These are phyloP conservation scores for Oidiodendron maius DNA, from an alignment of 495 filamentous ascomycete genomes.

Conservation along the genomic window DNA sequence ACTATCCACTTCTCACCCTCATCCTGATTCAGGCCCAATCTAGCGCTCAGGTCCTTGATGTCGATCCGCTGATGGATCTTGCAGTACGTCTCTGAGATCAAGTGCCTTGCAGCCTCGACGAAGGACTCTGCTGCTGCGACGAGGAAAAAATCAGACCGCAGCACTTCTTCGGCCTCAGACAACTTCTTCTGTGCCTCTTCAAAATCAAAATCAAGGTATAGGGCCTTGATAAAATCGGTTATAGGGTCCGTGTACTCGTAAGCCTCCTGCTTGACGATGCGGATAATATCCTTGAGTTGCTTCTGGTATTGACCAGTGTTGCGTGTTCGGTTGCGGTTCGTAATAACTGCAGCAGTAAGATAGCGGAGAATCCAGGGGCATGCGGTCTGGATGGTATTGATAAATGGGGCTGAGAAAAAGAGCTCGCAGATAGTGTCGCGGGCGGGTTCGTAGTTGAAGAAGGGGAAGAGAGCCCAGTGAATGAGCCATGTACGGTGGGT, in stretches of 20 bases:
- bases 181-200: constrained; percentile 95
- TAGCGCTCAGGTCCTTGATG: constrained; percentile 89
- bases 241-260: constrained; percentile 97
- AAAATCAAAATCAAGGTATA: constrained; percentile 98
- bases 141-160: constrained; percentile 94
- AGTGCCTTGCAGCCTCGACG: constrained; percentile 87
- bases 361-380: constrained; percentile 97
- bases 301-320: constrained; percentile 89
- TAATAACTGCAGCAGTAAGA: constrained; percentile 91
- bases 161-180: constrained; percentile 82
- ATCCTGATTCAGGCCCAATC: constrained; percentile 82
- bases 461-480: constrained; percentile 97
- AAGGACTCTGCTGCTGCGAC: constrained; percentile 78
- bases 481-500: constrained; percentile 93
- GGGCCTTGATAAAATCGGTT: constrained; percentile 90
- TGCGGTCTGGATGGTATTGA: constrained; percentile 98
- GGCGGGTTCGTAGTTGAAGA: constrained; percentile 94
- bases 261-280: constrained; percentile 89
- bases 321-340: constrained; percentile 76
- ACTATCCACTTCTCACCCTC: constrained; percentile 99
- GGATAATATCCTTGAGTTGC: constrained; percentile 93
- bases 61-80: constrained; percentile 99
- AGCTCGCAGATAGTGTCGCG: constrained; percentile 88
- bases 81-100: constrained; percentile 98
- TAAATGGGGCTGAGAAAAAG: constrained; percentile 92